Base-by-base conservation (phyloP, 176 grass and related monocot species). In the Tillandsia leiboldiana region DNA sequence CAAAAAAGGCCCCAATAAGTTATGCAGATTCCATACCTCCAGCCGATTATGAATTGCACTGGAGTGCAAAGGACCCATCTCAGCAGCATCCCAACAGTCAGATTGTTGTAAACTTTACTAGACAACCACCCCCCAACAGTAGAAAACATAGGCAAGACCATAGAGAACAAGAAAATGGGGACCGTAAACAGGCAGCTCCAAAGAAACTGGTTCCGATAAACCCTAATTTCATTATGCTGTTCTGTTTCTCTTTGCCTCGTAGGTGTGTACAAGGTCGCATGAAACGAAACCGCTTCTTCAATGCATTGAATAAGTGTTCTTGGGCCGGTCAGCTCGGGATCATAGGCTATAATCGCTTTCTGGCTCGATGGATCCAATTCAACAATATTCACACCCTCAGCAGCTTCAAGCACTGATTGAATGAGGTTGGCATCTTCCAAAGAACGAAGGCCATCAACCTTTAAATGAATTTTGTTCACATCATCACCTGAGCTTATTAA, bases 21-120 rank as follows among this genome's bases (percentile, higher is more conserved):
- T 8, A 59, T 74, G 11, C 66, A 73, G 64, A 73, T 57, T 76
- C 8, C 83, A 57, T 99, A 99, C 94, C 94, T 93, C 87, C 84
- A 90, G 75, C 94, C 94, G 80, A 99, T 83, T 75, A 99, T 80
- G 81, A 99, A 99, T 84, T 99, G 94, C 70, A 99, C 90, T 77
- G 94, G 94, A 69, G 94, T 81, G 67, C 94, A 99, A 15, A 99
- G 75, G 50, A 86, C 69, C 82, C 89, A 99, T 78, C 87, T 77
- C n/a, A 99, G 73, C 52, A 99, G 63, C 83, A 93, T 93, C 68
- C 94, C 94, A 26, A 90, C 54, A 0, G 81, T 99, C 74, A 99
- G 63, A 82, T 99, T 93, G 62, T 93, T 92, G 68, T 67, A 83
- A 14, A 99, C 71, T 75, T 81, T 90, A 53, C 79, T 79, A 13